A percentile compares a stretch with the other conserved stretches of the same genome.
These are phyloP conservation scores for Corynascus novoguineensis DNA, from an alignment of 495 filamentous ascomycete genomes.

Conservation along the genomic window DNA sequence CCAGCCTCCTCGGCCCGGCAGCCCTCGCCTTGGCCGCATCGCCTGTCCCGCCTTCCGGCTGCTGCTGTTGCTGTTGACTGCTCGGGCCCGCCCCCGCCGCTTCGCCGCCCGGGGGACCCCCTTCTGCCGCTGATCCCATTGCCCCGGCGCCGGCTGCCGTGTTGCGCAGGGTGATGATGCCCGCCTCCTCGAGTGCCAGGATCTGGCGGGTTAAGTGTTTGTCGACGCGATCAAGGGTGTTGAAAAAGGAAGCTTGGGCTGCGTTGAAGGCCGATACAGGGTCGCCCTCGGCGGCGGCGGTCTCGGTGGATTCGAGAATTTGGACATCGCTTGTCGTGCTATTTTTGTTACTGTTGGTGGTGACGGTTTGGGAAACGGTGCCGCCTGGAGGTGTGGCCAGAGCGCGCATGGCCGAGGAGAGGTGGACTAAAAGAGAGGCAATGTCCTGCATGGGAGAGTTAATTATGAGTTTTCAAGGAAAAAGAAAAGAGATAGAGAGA, in stretches of 20 bases:
- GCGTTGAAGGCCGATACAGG: constrained; percentile 57
- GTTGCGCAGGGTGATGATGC: constrained; percentile 54
- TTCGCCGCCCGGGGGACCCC: no score
- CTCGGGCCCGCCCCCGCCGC: not conserved
- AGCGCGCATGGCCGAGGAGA: constrained; percentile 62
- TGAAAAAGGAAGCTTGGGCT: constrained; percentile 58
- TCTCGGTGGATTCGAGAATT: not conserved
- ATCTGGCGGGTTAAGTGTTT: constrained; percentile 71
- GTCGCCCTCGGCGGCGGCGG: constrained; percentile 30
- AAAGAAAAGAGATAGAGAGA: not conserved
- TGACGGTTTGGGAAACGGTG: constrained; percentile 28
- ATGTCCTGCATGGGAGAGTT: constrained; percentile 32
- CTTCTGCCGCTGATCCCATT: no score
- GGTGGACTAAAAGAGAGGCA: constrained; percentile 56
- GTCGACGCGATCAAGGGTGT: constrained; percentile 62
- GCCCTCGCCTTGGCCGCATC: not conserved
- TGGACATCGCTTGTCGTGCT: not conserved
- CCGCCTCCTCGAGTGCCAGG: constrained; percentile 70
- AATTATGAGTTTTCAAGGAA: not conserved
- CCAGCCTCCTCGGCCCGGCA: constrained; percentile 21
- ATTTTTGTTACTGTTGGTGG: not conserved
- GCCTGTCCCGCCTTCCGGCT: not conserved
- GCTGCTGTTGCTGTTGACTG: constrained; percentile 15
- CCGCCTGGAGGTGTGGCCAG: constrained; percentile 49
- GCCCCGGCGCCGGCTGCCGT: not conserved